Percentiles rank a stretch among this genome's conserved stretches.
These are phyloP conservation scores for Lactarius tabidus DNA, from an alignment of 768 basidiomycete species.

Conservation along the genomic window DNA sequence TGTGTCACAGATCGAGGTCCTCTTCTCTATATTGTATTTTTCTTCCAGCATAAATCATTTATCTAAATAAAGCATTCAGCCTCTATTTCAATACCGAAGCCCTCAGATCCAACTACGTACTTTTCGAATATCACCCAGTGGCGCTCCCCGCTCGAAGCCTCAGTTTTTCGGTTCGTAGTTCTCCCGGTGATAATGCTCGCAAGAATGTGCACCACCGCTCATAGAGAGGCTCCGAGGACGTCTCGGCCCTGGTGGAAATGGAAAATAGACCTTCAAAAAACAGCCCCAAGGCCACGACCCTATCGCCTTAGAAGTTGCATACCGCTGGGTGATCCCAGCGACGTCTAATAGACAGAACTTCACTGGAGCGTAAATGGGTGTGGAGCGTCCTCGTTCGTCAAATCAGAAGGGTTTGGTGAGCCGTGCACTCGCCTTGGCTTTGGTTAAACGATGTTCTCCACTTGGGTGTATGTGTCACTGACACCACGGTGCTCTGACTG, in stretches of 20 bases:
- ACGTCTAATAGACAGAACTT: no score
- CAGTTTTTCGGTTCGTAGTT: slow-evolving; percentile 40
- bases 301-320: no score
- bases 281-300: neutral
- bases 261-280: neutral
- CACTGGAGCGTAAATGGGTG: no score
- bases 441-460: no score
- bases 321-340: no score
- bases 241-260: neutral
- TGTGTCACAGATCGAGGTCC: no score
- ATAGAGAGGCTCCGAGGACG: neutral
- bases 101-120: slow-evolving; percentile 82
- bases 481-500: no score
- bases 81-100: slow-evolving; percentile 77
- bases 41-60: slow-evolving; percentile 28
- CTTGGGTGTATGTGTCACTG: no score
- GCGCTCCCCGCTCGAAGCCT: slow-evolving; percentile 58
- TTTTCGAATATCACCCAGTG: slow-evolving; percentile 85
- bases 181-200: slow-evolving; percentile 30
- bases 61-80: slow-evolving; percentile 54
- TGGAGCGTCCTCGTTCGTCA: no score
- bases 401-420: no score
- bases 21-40: no score
- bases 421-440: no score
- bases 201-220: neutral